A percentile compares a stretch with the other conserved stretches of the same genome.
phyloP scores from a whole-genome alignment of 768 basidiomycete genomes.

The Chalciporus pseudorubinellus region DNA sequence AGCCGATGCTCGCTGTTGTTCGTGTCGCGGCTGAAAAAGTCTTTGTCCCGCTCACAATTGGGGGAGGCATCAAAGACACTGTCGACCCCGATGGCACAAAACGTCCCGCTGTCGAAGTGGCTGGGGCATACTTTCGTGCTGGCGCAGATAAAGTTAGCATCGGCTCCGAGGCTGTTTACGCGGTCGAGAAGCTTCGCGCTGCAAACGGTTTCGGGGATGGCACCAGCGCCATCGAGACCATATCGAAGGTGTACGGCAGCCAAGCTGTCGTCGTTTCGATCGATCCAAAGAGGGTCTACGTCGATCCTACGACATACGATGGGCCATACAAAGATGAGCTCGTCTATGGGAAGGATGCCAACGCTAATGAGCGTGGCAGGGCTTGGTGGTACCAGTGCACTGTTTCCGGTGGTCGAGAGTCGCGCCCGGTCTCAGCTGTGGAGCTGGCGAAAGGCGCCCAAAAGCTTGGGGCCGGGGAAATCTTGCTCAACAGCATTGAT shows the following conservation, averaged over 20 bases:
- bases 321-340: conserved; percentile 69
- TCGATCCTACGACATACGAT: conserved; percentile 60
- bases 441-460: conserved; percentile 94
- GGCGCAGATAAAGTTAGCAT: conserved; percentile 99
- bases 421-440: conserved; percentile 79
- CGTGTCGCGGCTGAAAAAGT: conserved; percentile 84
- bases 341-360: conserved; percentile 42
- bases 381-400: conserved; percentile 99
- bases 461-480: conserved; percentile 88
- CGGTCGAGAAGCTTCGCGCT: conserved; percentile 78
- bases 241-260: conserved; percentile 85
- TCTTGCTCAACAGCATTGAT: conserved; percentile 94
- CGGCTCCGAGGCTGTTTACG: conserved; percentile 92
- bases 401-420: conserved; percentile 87
- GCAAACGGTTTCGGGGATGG: conserved; percentile 55
- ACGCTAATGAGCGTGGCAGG: conserved; percentile 58
- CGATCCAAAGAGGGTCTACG: conserved; percentile 86
- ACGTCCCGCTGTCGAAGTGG: conserved; percentile 88
- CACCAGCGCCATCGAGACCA: conserved; percentile 87
- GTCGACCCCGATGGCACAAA: conserved; percentile 92
- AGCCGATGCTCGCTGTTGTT: conserved; percentile 97
- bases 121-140: conserved; percentile 92
- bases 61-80: conserved; percentile 96
- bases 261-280: conserved; percentile 98
- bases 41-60: conserved; percentile 97